Conservation (phyloP, 2,329 filamentous ascomycete species). For the Fusarium beomiforme region DNA sequence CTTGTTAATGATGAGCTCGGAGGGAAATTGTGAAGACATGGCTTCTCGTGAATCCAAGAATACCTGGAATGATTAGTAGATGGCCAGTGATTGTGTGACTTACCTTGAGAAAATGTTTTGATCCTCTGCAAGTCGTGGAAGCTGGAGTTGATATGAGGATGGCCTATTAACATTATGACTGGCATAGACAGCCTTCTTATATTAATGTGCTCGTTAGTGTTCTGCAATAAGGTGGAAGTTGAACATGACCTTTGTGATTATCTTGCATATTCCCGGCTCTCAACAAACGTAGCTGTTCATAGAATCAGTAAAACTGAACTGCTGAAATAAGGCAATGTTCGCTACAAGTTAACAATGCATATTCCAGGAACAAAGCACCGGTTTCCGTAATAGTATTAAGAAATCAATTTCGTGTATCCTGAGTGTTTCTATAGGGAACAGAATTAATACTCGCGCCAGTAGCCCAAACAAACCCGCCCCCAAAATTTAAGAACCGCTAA, state of each 20-base stretch:
- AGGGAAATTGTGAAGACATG: slow-evolving; percentile 9
- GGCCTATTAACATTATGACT: background rate
- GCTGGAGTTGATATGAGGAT: background rate
- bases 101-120: background rate
- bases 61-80: background rate
- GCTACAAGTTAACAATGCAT: background rate
- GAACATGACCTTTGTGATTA: background rate
- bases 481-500: slow-evolving; percentile 9
- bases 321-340: background rate
- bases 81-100: background rate
- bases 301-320: background rate
- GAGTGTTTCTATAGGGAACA: background rate
- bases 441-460: background rate
- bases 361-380: background rate
- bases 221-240: background rate
- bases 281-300: background rate
- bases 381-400: background rate
- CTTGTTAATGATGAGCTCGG: background rate
- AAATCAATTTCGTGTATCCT: slow-evolving; percentile 16
- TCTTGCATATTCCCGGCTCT: background rate
- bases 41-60: background rate
- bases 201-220: background rate
- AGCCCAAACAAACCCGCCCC: background rate
- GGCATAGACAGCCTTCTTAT: background rate
- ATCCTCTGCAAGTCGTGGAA: slow-evolving; percentile 2